Evolutionary conservation across 2,329 filamentous ascomycete genomes (phyloP).

Genomic region (Fonsecaea monophora): DNA sequence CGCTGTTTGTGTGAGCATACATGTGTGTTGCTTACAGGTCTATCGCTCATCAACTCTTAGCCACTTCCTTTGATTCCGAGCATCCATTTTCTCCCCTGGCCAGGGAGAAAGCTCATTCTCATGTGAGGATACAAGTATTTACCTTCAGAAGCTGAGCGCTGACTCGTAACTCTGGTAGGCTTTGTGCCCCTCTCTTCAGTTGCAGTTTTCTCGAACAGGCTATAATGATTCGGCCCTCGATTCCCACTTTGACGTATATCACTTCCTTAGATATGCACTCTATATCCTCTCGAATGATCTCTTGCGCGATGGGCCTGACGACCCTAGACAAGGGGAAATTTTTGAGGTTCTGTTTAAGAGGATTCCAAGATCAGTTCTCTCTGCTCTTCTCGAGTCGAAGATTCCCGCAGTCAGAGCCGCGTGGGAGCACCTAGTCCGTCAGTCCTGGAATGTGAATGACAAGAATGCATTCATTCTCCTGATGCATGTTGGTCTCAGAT

Average conservation of each 20-base stretch:
- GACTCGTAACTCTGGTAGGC: background rate
- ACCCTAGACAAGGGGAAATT: background rate
- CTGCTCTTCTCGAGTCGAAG: background rate
- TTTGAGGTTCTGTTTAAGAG: background rate
- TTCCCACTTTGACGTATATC: background rate
- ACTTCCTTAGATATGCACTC: slow-evolving; percentile 1
- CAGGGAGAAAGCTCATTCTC: background rate
- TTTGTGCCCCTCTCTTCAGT: background rate
- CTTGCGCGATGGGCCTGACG: background rate
- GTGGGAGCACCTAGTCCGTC: background rate
- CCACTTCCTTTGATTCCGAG: background rate
- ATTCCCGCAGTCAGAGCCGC: slow-evolving; percentile 3
- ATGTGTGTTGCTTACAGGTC: background rate
- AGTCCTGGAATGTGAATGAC: background rate
- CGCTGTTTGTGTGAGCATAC: background rate
- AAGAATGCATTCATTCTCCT: background rate
- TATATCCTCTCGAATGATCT: background rate
- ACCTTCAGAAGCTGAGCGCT: background rate
- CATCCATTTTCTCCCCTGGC: background rate
- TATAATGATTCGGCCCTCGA: background rate
- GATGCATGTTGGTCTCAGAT: background rate
- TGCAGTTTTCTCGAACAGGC: background rate
- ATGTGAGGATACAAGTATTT: background rate
- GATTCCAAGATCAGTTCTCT: background rate
- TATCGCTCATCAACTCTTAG: background rate